Base-by-base conservation (phyloP, 192 early-diverging fungal species). In the Backusella liffmaniae region DNA sequence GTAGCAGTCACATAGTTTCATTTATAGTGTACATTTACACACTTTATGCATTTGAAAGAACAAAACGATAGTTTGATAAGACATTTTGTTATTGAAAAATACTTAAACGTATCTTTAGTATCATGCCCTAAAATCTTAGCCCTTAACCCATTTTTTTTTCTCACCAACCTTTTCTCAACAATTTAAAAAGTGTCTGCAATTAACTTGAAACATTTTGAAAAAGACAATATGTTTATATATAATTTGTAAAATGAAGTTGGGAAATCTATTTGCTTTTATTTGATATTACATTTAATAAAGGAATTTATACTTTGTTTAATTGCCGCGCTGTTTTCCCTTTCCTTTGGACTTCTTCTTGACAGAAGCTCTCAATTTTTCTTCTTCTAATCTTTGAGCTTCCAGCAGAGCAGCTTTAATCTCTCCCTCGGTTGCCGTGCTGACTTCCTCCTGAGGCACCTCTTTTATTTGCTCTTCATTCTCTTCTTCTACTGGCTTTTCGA, bases 401-500 rank as follows among this genome's bases (percentile, higher is more conserved):
- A 69, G 21, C 4, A 69, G 21, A 3, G 67, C 67, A 3, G 6
- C 5, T 37, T 69, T 35, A 23, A 41, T 37, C n/a, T 69, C 67
- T 21, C 26, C 67, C 18, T 69, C 67, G 3, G 35, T 67, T 67
- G 66, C 70, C 30, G 23, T 72, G 18, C 32, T 32, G 42, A n/a
- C 37, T 23, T 34, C 29, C 15, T 53, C 46, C 15, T 39, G 44
- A 6, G 26, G 32, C n/a, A 32, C 30, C 16, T 59, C 66, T 16
- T 76, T 39, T 23, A 53, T 29, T n/a, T 72, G 32, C 32, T 39
- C 51, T 5, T 49, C 46, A 0, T 49, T n/a, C 3, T 44, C 42
- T 44, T 44, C 15, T 53, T 75, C 79, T 37, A 76, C 68, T 67
- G 79, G 78, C 35, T 78, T 67, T 75, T 96, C 94, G 77, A 99